These are phyloP conservation scores for Echinochloa phyllopogon DNA, from an alignment of 176 grass and related monocot species.

Conservation along the genomic window DNA sequence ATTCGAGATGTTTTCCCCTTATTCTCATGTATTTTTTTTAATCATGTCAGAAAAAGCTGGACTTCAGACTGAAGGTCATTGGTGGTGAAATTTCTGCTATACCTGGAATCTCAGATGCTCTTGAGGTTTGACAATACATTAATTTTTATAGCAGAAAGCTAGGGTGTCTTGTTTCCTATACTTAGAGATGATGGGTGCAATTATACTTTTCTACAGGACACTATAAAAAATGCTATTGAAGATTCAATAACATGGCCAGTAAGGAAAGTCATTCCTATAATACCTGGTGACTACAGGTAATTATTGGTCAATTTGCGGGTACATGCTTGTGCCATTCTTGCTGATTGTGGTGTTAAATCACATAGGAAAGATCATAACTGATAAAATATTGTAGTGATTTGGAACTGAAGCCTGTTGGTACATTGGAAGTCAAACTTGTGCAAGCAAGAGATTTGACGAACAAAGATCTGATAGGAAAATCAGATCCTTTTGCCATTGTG, in stretches of 20 bases:
- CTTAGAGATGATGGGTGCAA: constrained; percentile 29
- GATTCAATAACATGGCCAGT: constrained; percentile 97
- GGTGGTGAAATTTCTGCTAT: constrained; percentile 88
- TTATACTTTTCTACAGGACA: constrained; percentile 61
- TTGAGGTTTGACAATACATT: constrained; percentile 64
- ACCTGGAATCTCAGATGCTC: constrained; percentile 94
- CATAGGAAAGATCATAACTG: constrained; percentile 27
- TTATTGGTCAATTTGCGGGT: constrained; percentile 20
- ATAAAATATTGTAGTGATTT: constrained; percentile 66
- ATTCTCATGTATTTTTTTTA: constrained; percentile 10
- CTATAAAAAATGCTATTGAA: constrained; percentile 94
- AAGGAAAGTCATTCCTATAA: constrained; percentile 90
- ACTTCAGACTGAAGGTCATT: constrained; percentile 92
- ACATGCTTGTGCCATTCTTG: constrained; percentile 25
- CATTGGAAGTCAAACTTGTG: constrained; percentile 96
- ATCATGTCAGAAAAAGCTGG: constrained; percentile 88
- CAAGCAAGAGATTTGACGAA: constrained; percentile 88
- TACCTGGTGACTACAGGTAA: constrained; percentile 97
- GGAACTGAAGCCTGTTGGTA: constrained; percentile 93
- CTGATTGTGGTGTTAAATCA: constrained; percentile 7
- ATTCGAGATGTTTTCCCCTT: not conserved
- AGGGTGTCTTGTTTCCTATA: constrained; percentile 9
- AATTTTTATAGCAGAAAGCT: constrained; percentile 26
- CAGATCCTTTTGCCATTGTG: constrained; percentile 83
- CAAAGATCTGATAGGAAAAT: constrained; percentile 99